Evolutionary conservation across 345 rosid species (phyloP).

Genomic region (Triadica sebifera): DNA sequence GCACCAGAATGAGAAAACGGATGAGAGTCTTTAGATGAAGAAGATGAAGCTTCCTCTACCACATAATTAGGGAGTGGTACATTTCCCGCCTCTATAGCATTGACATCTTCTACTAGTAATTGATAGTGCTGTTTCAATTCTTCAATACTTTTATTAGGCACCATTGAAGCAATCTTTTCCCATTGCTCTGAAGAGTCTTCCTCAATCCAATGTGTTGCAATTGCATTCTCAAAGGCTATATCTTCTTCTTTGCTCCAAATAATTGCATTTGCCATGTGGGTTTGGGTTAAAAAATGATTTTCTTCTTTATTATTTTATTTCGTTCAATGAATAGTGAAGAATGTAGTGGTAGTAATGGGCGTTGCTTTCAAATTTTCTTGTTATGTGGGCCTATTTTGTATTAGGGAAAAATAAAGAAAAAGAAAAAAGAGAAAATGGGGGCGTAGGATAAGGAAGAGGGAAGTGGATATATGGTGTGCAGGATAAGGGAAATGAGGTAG

Average conservation of each 20-base stretch:
- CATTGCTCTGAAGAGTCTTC: slow-evolving; percentile 54
- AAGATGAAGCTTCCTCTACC: slow-evolving; percentile 43
- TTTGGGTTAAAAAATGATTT: background rate
- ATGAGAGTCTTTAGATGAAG: slow-evolving; percentile 47
- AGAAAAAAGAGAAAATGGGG: slow-evolving; percentile 1
- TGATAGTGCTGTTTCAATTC: slow-evolving; percentile 64
- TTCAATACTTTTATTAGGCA: slow-evolving; percentile 53
- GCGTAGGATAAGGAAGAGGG: slow-evolving; percentile 43
- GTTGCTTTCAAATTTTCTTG: slow-evolving; percentile 17
- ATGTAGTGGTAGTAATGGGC: slow-evolving; percentile 6
- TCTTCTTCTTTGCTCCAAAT: slow-evolving; percentile 86
- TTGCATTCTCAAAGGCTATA: slow-evolving; percentile 71
- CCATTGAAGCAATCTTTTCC: slow-evolving; percentile 64
- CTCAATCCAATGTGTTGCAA: slow-evolving; percentile 65
- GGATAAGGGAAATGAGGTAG: slow-evolving; percentile 18
- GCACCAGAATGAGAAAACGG: slow-evolving; percentile 22
- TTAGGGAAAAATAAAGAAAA: slow-evolving; percentile 6
- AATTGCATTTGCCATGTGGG: slow-evolving; percentile 44
- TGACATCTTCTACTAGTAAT: slow-evolving; percentile 59
- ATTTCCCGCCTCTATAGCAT: slow-evolving; percentile 67
- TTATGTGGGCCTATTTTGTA: slow-evolving; percentile 10
- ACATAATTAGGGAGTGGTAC: slow-evolving; percentile 60
- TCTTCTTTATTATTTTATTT: background rate
- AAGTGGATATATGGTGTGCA: slow-evolving; percentile 13
- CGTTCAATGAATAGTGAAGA: background rate